phyloP scores from a whole-genome alignment of 371 early-diverging fungal genomes.

The Mucor indicus region DNA sequence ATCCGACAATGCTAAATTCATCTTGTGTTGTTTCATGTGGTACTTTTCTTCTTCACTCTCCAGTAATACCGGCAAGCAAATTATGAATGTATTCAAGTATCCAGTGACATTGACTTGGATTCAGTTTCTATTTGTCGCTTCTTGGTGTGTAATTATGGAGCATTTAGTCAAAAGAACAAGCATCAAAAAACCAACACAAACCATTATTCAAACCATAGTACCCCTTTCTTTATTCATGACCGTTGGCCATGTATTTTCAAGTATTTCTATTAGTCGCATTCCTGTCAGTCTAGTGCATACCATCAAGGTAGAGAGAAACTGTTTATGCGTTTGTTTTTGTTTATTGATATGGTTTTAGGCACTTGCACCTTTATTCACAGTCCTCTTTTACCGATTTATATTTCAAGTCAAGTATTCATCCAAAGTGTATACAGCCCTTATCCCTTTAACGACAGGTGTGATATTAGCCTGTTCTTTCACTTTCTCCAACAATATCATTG shows the following conservation, averaged over 20 bases:
- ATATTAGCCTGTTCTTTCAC: constrained; percentile 56
- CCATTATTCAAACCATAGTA: constrained; percentile 58
- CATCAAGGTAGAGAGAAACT: constrained; percentile 67
- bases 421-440: constrained; percentile 70
- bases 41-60: constrained; percentile 78
- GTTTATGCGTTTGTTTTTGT: neutral
- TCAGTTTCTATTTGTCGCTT: constrained; percentile 75
- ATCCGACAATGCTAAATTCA: constrained; percentile 40
- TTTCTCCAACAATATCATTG: constrained; percentile 57
- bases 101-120: constrained; percentile 80
- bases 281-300: constrained; percentile 88
- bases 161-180: constrained; percentile 34
- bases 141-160: constrained; percentile 46
- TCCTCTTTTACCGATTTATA: constrained; percentile 68
- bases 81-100: constrained; percentile 67
- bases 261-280: constrained; percentile 71
- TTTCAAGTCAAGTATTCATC: constrained; percentile 63
- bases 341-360: constrained; percentile 50
- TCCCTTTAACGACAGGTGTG: constrained; percentile 85
- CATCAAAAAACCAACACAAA: constrained; percentile 52
- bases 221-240: constrained; percentile 79
- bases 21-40: constrained; percentile 67
- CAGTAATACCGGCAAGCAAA: constrained; percentile 78
- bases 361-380: constrained; percentile 86
- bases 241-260: constrained; percentile 80